These are phyloP conservation scores for Heimioporus sp. DNA, from an alignment of 768 basidiomycete genomes.

Conservation along the genomic window DNA sequence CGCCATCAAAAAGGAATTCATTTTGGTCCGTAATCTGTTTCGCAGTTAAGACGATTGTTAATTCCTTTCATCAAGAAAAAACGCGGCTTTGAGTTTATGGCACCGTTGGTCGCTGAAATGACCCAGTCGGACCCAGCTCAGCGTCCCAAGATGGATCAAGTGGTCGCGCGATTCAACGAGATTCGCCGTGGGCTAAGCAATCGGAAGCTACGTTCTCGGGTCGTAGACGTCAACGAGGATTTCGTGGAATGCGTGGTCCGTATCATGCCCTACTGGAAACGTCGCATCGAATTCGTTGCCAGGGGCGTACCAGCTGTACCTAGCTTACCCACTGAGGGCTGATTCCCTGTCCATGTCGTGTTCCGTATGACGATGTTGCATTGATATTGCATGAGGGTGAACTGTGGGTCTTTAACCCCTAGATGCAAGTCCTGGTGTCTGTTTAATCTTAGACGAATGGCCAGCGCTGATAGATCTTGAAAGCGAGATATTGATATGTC, in stretches of 20 bases:
- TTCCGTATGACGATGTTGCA: no score
- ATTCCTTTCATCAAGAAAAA: no score
- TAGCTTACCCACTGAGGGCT: no score
- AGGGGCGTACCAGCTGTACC: not conserved
- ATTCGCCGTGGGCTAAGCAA: conserved; percentile 4
- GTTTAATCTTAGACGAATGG: no score
- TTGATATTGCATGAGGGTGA: no score
- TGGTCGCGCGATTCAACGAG: conserved; percentile 21
- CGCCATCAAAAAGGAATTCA: conserved; percentile 30
- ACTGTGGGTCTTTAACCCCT: no score
- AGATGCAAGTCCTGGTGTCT: no score
- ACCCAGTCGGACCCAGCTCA: conserved; percentile 31
- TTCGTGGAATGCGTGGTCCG: conserved; percentile 8
- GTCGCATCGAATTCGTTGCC: conserved; percentile 2
- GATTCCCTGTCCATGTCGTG: no score
- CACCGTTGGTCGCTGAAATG: conserved; percentile 35
- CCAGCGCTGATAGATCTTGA: no score
- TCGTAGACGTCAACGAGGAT: conserved; percentile 16
- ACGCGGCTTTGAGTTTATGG: conserved; percentile 29
- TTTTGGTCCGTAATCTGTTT: conserved; percentile 20
- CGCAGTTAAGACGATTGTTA: no score
- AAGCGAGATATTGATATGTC: no score
- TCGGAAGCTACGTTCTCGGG: conserved; percentile 28
- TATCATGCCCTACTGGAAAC: conserved; percentile 23
- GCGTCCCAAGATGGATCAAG: conserved; percentile 38